A percentile compares a stretch with the other conserved stretches of the same genome.
Evolutionary conservation across 345 rosid genomes (phyloP).

Genomic region (Trapa bicornis): DNA sequence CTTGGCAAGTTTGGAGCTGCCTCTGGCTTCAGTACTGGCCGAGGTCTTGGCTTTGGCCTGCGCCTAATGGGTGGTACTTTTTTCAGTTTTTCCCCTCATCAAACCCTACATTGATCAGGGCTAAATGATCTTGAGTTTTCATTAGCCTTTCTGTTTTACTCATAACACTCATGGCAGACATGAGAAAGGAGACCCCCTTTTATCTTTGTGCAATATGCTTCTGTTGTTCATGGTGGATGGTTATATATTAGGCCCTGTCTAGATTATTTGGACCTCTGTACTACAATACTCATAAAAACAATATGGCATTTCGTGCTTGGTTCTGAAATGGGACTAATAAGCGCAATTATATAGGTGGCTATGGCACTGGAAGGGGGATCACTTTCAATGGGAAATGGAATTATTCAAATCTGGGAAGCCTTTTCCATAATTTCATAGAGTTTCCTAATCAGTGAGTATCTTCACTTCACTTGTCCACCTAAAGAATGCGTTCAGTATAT

Average conservation of each 20-base stretch:
- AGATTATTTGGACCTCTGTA: not conserved
- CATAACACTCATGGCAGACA: too few species aligned
- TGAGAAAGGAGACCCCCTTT: too few species aligned
- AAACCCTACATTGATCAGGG: too few species aligned
- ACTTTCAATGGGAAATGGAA: conserved; percentile 23
- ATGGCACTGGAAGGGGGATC: conserved; percentile 25
- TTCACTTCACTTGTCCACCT: not conserved
- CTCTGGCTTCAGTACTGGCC: conserved; percentile 72
- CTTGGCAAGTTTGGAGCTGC: conserved; percentile 72
- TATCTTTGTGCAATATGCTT: too few species aligned
- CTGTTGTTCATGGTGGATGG: too few species aligned
- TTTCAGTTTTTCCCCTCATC: not conserved
- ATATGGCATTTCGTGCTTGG: conserved; percentile 23
- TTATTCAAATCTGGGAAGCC: conserved; percentile 41
- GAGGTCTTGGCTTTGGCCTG: conserved; percentile 70
- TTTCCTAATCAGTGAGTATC: conserved; percentile 34
- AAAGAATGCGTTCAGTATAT: not conserved
- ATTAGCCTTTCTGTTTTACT: too few species aligned
- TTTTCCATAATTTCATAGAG: conserved; percentile 18
- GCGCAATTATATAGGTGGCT: conserved; percentile 62
- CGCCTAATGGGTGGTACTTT: conserved; percentile 73
- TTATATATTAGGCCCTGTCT: too few species aligned
- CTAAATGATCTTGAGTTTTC: too few species aligned
- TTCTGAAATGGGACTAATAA: conserved; percentile 68
- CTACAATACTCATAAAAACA: not conserved